A percentile compares a stretch with the other conserved stretches of the same genome.
Conservation (phyloP, 306 rosid genomes). For the Trichosanthes truncata region DNA sequence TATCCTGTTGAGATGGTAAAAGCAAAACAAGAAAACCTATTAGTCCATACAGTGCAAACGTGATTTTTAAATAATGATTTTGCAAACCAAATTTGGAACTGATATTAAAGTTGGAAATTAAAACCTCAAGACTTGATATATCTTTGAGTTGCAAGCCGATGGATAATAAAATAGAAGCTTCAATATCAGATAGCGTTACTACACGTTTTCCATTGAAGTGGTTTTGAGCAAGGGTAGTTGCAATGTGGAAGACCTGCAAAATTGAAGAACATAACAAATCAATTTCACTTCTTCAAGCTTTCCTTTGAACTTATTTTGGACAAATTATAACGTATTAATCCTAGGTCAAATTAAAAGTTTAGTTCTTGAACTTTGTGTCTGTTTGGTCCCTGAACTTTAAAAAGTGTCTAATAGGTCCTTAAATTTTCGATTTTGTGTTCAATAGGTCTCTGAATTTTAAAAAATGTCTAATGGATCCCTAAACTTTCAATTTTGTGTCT, state of each 20-base stretch:
- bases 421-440: no score
- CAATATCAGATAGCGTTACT: neutral
- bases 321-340: no score
- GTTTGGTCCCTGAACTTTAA: no score
- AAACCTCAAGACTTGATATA: neutral
- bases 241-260: neutral
- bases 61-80: neutral
- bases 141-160: conserved; percentile 6
- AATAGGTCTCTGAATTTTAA: no score
- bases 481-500: no score
- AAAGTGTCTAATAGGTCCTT: no score
- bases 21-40: neutral
- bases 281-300: neutral
- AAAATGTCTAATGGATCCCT: no score
- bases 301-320: no score
- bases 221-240: neutral
- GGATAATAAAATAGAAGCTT: neutral
- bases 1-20: neutral
- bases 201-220: neutral
- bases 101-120: neutral
- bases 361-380: no score
- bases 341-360: no score
- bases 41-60: neutral
- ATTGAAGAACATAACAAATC: neutral
- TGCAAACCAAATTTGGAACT: neutral